Evolutionary conservation across 2,329 filamentous ascomycete genomes (phyloP).

Genomic region (Ophiobolus disseminans): DNA sequence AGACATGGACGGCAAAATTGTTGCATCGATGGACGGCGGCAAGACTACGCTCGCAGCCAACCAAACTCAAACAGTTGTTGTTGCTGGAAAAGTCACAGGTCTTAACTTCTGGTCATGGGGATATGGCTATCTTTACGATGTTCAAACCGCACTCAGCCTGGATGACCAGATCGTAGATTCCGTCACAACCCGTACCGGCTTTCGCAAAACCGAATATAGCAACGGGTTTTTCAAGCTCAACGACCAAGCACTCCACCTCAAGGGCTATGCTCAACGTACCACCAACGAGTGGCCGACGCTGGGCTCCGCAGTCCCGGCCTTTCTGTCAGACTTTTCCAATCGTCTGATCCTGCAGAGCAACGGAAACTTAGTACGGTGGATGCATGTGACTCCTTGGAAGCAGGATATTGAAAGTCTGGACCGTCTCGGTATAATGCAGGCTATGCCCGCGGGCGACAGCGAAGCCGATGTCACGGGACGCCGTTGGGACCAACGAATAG

Average conservation of each 20-base stretch:
- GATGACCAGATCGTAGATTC: not conserved
- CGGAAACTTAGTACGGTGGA: not conserved
- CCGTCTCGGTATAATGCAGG: not conserved
- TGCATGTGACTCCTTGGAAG: not conserved
- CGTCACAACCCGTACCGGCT: not conserved
- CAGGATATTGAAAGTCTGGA: not conserved
- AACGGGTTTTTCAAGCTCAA: not conserved
- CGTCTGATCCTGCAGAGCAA: not conserved
- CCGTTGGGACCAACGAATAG: not conserved
- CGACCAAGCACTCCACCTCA: not conserved
- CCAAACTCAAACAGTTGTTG: not conserved
- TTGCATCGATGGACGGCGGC: not conserved
- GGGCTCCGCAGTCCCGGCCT: not conserved
- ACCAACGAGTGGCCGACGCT: not conserved
- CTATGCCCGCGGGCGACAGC: not conserved
- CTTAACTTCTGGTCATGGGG: not conserved
- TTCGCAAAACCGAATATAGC: not conserved
- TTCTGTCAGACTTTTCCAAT: not conserved
- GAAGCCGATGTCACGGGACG: not conserved
- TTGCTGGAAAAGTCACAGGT: not conserved
- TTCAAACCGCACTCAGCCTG: not conserved
- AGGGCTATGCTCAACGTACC: not conserved
- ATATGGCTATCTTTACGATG: not conserved
- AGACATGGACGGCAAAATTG: not conserved
- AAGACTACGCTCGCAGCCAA: not conserved